phyloP scores from a whole-genome alignment of 805 yeast species.

The Metschnikowia koreensis region DNA sequence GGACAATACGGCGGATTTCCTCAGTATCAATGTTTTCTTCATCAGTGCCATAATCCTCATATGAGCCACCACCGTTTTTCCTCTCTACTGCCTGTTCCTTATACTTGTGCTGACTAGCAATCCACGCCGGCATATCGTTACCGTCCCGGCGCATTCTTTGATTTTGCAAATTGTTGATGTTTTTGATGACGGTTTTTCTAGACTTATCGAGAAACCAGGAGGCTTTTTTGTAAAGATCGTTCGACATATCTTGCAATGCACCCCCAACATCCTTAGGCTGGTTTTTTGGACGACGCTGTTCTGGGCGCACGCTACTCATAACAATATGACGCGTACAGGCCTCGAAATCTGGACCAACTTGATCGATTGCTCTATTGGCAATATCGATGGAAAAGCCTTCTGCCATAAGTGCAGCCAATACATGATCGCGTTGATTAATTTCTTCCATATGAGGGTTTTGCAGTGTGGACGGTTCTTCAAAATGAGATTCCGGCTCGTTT shows the following conservation, averaged over 20 bases:
- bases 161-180: constrained; percentile 55
- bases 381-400: constrained; percentile 72
- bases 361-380: constrained; percentile 57
- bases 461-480: not conserved
- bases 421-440: constrained; percentile 36
- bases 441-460: not conserved
- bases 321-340: constrained; percentile 66
- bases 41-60: constrained; percentile 46
- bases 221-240: constrained; percentile 58
- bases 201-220: constrained; percentile 58
- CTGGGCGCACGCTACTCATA: constrained; percentile 32
- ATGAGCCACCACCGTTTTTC: constrained; percentile 32
- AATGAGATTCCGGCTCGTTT: not conserved
- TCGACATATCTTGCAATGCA: constrained; percentile 52
- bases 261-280: constrained; percentile 23
- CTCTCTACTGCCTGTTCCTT: constrained; percentile 39
- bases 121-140: constrained; percentile 64
- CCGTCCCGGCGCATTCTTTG: constrained; percentile 8
- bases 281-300: not conserved
- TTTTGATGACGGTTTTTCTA: constrained; percentile 57
- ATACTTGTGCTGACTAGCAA: constrained; percentile 56
- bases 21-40: constrained; percentile 46
- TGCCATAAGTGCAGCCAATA: constrained; percentile 68
- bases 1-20: constrained; percentile 40
- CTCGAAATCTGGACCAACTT: constrained; percentile 59